A percentile compares a stretch with the other conserved stretches of the same genome.
phyloP scores from a whole-genome alignment of 208 protist species.

The Tritrichomonas musculus region DNA sequence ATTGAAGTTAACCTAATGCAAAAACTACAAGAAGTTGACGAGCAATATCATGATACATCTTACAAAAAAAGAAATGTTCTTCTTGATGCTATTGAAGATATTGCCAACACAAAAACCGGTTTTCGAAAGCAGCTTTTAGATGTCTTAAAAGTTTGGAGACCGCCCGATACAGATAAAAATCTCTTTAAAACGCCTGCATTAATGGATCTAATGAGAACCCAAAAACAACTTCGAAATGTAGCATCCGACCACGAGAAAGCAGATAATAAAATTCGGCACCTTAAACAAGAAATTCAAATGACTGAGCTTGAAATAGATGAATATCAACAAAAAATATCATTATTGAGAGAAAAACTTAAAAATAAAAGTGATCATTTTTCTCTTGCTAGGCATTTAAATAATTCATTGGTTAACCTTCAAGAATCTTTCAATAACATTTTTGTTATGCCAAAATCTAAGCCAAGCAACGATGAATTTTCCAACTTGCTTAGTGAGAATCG shows the following conservation, averaged over 20 bases:
- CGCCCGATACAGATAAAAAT: not conserved
- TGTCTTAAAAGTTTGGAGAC: not conserved
- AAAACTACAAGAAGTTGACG: not conserved
- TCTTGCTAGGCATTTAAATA: not conserved
- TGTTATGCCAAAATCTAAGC: not conserved
- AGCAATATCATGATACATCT: slow-evolving; percentile 10
- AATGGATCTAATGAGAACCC: not conserved
- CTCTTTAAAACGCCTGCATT: not conserved
- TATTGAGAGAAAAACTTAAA: not conserved
- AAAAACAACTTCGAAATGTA: not conserved
- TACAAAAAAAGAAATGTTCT: not conserved
- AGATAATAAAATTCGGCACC: not conserved
- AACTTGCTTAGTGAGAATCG: not conserved
- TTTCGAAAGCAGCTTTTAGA: not conserved
- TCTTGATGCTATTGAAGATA: not conserved
- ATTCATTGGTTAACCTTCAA: not conserved
- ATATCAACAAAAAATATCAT: not conserved
- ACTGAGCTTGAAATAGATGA: not conserved
- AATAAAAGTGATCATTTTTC: not conserved
- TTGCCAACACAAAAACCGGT: not conserved
- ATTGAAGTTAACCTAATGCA: slow-evolving; percentile 7
- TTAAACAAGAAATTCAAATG: not conserved
- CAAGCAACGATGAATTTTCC: not conserved
- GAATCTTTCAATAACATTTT: not conserved
- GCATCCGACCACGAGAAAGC: not conserved